phyloP scores from a whole-genome alignment of 192 early-diverging fungal species.

The Rhizophagus sp. region DNA sequence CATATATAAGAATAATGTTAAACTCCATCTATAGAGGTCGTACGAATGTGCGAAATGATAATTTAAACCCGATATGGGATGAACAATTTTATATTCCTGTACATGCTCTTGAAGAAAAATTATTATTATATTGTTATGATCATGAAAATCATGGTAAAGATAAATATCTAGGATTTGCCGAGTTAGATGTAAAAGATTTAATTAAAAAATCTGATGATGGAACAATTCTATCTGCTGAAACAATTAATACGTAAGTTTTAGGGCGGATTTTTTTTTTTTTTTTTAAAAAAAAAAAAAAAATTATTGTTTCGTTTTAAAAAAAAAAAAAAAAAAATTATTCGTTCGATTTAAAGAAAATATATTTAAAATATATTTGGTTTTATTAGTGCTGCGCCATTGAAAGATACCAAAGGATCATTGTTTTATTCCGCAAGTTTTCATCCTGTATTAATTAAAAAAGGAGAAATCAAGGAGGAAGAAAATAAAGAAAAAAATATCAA shows the following conservation, averaged over 20 bases:
- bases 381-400: slow-evolving; percentile 4
- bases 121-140: slow-evolving; percentile 76
- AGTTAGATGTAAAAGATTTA: slow-evolving; percentile 13
- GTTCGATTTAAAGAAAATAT: too few relatives aligned
- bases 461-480: neutral
- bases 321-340: too few relatives aligned
- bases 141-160: slow-evolving; percentile 75
- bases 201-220: neutral
- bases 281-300: too few relatives aligned
- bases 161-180: slow-evolving; percentile 65
- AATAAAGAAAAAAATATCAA: neutral
- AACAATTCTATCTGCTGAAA: neutral
- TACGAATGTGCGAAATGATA: slow-evolving; percentile 71
- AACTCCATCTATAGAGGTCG: slow-evolving; percentile 58
- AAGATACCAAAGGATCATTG: neutral
- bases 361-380: neutral
- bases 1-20: slow-evolving; percentile 71
- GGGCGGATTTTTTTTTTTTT: neutral
- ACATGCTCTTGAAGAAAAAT: slow-evolving; percentile 66
- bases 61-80: slow-evolving; percentile 75
- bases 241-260: neutral
- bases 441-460: neutral
- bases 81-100: slow-evolving; percentile 75
- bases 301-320: too few relatives aligned
- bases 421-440: slow-evolving; percentile 25